phyloP scores from a whole-genome alignment of 805 yeast genomes.

The Candida ovalis region DNA sequence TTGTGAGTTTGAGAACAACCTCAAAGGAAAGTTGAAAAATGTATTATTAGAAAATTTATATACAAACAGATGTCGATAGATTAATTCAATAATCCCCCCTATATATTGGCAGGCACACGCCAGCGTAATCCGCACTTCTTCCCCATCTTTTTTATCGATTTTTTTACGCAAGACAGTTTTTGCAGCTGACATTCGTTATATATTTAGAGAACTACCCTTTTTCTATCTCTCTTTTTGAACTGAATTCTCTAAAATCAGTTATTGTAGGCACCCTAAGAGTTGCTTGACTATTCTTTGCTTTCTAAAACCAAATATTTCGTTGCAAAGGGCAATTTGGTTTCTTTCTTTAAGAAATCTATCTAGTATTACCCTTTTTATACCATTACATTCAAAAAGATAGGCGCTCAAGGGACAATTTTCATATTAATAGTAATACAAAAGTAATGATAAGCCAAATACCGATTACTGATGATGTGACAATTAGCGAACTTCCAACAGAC shows the following conservation, averaged over 20 bases:
- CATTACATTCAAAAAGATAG: background rate
- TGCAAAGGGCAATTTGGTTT: background rate
- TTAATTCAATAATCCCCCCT: background rate
- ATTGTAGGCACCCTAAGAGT: too few species aligned
- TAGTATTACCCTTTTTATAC: background rate
- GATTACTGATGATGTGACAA: background rate
- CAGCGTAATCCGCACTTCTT: too few species aligned
- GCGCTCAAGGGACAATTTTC: background rate
- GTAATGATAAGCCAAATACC: background rate
- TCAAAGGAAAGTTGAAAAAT: background rate
- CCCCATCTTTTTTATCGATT: too few species aligned
- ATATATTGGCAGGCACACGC: too few species aligned
- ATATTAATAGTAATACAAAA: background rate
- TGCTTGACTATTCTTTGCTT: background rate
- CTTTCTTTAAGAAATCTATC: background rate
- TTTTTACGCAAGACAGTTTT: too few species aligned
- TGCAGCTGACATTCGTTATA: too few species aligned
- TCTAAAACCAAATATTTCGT: background rate
- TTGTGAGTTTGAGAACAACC: constrained; percentile 17
- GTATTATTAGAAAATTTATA: too few species aligned
- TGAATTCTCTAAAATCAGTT: too few species aligned
- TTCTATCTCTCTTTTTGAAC: too few species aligned
- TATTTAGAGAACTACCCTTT: too few species aligned
- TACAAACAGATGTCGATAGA: background rate
- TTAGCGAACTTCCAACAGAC: constrained; percentile 2